phyloP scores from a whole-genome alignment of 2,329 filamentous ascomycete species.

The Anthostomella pinea region DNA sequence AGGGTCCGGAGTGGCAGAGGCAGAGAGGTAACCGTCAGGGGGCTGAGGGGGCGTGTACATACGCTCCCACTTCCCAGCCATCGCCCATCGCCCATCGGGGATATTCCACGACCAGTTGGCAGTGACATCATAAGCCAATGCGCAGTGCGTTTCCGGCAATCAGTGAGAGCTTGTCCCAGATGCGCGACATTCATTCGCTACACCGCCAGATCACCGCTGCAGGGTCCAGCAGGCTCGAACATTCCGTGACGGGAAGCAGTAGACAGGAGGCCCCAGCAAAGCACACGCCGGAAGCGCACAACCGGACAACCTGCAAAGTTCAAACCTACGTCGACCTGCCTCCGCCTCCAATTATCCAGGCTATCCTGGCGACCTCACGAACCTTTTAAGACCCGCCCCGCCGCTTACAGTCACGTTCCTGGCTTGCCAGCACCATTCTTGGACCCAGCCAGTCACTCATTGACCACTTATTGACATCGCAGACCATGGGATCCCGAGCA shows the following conservation, averaged over 20 bases:
- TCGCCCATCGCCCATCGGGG: too few species aligned
- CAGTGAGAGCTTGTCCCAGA: conserved; percentile 8
- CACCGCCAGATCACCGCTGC: conserved; percentile 14
- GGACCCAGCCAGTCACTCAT: not conserved
- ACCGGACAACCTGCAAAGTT: too few species aligned
- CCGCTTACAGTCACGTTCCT: too few species aligned
- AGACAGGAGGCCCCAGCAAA: conserved; percentile 13
- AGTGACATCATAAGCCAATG: conserved; percentile 23
- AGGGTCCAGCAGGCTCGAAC: conserved; percentile 5
- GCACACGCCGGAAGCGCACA: too few species aligned
- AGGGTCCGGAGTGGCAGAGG: too few species aligned
- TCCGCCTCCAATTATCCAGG: conserved; percentile 2
- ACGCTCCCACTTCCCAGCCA: too few species aligned
- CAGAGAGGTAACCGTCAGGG: too few species aligned
- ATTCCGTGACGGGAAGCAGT: too few species aligned
- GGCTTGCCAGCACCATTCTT: too few species aligned
- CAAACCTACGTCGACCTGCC: conserved; percentile 20
- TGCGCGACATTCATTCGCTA: conserved; percentile 18
- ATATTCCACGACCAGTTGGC: too few species aligned
- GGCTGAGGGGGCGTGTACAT: too few species aligned
- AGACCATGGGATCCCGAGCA: conserved; percentile 25
- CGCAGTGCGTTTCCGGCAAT: too few species aligned
- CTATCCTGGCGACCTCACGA: conserved; percentile 6
- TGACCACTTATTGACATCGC: conserved; percentile 2
- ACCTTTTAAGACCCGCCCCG: conserved; percentile 9